Base-by-base conservation (phyloP, 805 yeast species). In the Wickerhamia fluorescens region DNA sequence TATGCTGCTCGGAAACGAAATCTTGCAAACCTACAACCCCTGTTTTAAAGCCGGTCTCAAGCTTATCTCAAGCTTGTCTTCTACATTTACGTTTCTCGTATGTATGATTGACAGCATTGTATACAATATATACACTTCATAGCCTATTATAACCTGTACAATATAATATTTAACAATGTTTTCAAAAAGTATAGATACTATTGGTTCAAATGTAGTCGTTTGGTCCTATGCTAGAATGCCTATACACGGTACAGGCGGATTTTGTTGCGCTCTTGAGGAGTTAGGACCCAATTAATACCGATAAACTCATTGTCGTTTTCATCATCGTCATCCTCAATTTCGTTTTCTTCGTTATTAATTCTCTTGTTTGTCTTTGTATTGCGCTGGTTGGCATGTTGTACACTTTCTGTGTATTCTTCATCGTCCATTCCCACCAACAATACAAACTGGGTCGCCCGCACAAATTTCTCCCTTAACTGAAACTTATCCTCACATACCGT, bases 401-500 rank as follows among this genome's bases (percentile, higher is more conserved):
- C 29, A 35, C 64, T 58, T 39, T 61, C 55, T 21, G 57, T 65
- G 31, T 63, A 63, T 40, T 63, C 70, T 20, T 63, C 70, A 35
- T 82, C 88, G 42, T 86, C 96, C 57, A 86, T 68, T 4, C 94
- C 92, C 23, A 87, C 62, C 25, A 86, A 63, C 63, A 85, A 71
- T 13, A 86, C 81, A 24, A 92, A 68, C 51, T 89, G 97, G 0
- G 95, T 86, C 5, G 86, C 75, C 34, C 86, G 66, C 6, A 81
- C 67, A 47, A 89, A 89, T 42, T 73, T 72, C 36, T 85, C 92
- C 35, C 96, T 66, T 41, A 87, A 58, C 20, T 71, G 70, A 53
- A 87, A 89, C 45, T 78, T 62, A 33, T 75, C 73, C 28, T 75
- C 78, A 27, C 94, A 78, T 5, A 84, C 70, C 34, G 79, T 80